These are phyloP conservation scores for Coemansia sp. DNA, from an alignment of 192 early-diverging fungal species.

Conservation along the genomic window DNA sequence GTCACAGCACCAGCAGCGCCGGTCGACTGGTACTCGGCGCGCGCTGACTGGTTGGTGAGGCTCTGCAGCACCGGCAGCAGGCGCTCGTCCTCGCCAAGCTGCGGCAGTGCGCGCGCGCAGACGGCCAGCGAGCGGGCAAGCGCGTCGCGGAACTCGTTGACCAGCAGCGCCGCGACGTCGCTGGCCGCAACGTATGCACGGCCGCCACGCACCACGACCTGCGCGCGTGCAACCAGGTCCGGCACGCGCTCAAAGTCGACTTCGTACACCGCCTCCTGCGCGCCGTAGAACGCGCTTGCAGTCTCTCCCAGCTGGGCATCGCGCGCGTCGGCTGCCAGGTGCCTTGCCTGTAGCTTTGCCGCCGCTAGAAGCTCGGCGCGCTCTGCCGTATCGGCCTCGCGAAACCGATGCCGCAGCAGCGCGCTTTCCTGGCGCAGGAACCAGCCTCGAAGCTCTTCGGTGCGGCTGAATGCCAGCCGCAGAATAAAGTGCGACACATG, in stretches of 20 bases:
- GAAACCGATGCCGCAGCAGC: conserved; percentile 67
- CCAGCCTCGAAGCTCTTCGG: conserved; percentile 73
- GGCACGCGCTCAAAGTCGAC: conserved; percentile 72
- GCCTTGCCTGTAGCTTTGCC: conserved; percentile 26
- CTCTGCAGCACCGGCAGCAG: conserved; percentile 85
- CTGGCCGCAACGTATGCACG: conserved; percentile 71
- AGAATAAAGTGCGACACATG: conserved; percentile 81
- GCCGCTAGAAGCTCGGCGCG: conserved; percentile 39
- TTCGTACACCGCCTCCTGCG: conserved; percentile 51
- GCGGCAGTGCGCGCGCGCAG: conserved; percentile 76
- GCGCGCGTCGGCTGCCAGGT: conserved; percentile 18
- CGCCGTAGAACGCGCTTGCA: conserved; percentile 25
- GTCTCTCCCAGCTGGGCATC: conserved; percentile 18
- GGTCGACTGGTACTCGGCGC: conserved; percentile 63
- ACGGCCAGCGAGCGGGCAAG: conserved; percentile 57
- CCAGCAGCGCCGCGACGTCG: conserved; percentile 71
- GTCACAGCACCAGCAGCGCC: conserved; percentile 58
- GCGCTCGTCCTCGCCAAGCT: conserved; percentile 90
- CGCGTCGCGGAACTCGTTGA: conserved; percentile 71
- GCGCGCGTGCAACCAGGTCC: conserved; percentile 60
- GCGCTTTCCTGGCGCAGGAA: conserved; percentile 70
- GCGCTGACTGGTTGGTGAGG: conserved; percentile 78
- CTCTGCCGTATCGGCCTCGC: conserved; percentile 46
- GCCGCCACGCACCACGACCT: conserved; percentile 64
- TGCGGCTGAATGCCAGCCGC: conserved; percentile 66